Conservation (phyloP, 495 filamentous ascomycete genomes). For the Tetracladium marchalianum region DNA sequence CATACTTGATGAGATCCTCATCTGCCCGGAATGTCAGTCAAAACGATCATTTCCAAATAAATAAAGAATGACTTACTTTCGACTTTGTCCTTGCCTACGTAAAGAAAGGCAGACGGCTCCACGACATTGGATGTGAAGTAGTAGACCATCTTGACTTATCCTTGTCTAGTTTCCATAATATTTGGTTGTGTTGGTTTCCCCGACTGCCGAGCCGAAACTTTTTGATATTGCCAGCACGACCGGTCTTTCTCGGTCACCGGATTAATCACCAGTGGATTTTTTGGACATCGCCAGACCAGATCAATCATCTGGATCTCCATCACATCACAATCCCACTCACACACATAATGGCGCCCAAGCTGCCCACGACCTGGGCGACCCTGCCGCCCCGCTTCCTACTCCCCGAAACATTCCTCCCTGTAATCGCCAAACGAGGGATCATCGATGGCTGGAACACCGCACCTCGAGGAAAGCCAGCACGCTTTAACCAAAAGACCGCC, state of each 20-base stretch:
- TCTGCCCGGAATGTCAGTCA: constrained; percentile 39
- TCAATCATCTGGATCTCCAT: not conserved
- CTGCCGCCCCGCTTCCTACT: constrained; percentile 26
- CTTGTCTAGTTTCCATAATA: constrained; percentile 10
- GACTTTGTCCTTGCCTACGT: constrained; percentile 97
- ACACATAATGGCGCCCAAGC: constrained; percentile 41
- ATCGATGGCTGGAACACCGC: constrained; percentile 45
- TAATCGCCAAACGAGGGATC: constrained; percentile 35
- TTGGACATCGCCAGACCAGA: not conserved
- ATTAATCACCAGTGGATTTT: not conserved
- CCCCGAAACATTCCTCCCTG: constrained; percentile 33
- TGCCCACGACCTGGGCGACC: constrained; percentile 37
- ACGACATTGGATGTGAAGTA: constrained; percentile 85
- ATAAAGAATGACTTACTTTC: constrained; percentile 59
- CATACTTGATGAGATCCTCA: constrained; percentile 89
- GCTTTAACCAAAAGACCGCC: constrained; percentile 40
- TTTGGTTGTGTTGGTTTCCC: not conserved
- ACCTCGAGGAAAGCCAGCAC: constrained; percentile 19
- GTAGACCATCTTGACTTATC: constrained; percentile 62
- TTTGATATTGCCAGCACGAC: constrained; percentile 17
- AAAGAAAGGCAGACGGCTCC: constrained; percentile 71
- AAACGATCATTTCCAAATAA: not conserved
- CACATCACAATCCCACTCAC: not conserved
- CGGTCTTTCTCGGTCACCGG: constrained; percentile 11
- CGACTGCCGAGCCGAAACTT: not conserved